Conservation (phyloP, 495 filamentous ascomycete genomes). For the Evernia prunastri region DNA sequence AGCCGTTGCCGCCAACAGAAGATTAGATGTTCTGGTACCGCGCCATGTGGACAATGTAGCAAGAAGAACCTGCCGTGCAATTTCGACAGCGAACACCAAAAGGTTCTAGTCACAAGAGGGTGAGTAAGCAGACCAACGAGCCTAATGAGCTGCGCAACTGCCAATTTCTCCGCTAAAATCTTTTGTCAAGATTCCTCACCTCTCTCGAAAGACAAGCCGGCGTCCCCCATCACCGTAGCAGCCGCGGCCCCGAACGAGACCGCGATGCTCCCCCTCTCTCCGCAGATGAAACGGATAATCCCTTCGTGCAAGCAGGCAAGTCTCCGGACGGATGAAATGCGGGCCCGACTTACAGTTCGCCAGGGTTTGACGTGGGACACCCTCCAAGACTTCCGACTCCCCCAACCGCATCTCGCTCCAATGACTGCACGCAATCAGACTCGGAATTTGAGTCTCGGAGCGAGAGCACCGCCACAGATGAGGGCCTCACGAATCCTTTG, state of each 20-base stretch:
- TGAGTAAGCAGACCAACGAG: conserved; percentile 17
- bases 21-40: conserved; percentile 40
- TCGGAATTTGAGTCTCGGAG: neutral
- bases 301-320: neutral
- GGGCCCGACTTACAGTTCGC: neutral
- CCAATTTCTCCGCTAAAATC: conserved; percentile 4
- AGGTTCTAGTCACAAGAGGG: conserved; percentile 39
- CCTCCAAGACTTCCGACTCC: neutral
- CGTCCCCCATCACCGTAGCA: conserved; percentile 18
- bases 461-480: conserved; percentile 23
- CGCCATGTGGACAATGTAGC: conserved; percentile 39
- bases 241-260: conserved; percentile 21
- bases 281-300: neutral
- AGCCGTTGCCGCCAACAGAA: conserved; percentile 42
- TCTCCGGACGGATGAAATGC: neutral
- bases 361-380: neutral
- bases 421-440: neutral
- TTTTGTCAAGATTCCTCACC: conserved; percentile 35
- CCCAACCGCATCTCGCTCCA: neutral
- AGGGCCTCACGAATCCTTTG: conserved; percentile 34
- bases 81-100: conserved; percentile 40
- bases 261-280: neutral
- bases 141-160: neutral
- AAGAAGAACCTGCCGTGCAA: conserved; percentile 39
- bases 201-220: conserved; percentile 36